Percentiles rank a stretch among this genome's conserved stretches.
These are phyloP conservation scores for Xylariaceae sp. DNA, from an alignment of 2,329 filamentous ascomycete genomes.

Conservation along the genomic window DNA sequence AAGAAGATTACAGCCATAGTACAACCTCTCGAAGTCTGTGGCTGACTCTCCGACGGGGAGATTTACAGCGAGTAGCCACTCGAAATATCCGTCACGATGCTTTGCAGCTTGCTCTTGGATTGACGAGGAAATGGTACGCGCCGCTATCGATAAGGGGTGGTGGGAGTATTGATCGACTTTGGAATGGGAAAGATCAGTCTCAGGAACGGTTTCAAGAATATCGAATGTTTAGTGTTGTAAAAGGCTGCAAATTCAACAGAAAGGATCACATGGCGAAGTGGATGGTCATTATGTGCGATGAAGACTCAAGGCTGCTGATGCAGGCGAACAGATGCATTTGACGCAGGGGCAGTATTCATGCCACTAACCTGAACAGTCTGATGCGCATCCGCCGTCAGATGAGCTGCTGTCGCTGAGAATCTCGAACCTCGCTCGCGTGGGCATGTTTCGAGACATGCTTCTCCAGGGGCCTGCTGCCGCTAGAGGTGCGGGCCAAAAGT, in stretches of 20 bases:
- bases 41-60: background rate
- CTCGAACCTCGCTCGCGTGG: slow-evolving; percentile 17
- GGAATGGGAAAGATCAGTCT: slow-evolving; percentile 16
- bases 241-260: no score
- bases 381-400: no score
- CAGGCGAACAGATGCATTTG: no score
- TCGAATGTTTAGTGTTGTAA: no score
- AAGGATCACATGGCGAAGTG: no score
- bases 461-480: slow-evolving; percentile 8
- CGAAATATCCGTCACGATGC: slow-evolving; percentile 26
- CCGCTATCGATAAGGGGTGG: slow-evolving; percentile 25
- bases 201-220: slow-evolving; percentile 25
- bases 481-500: background rate
- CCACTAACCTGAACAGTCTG: no score
- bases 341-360: no score
- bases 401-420: slow-evolving; percentile 23
- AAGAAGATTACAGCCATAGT: slow-evolving; percentile 51
- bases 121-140: slow-evolving; percentile 23
- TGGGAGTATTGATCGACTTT: slow-evolving; percentile 20
- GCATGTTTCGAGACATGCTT: slow-evolving; percentile 19
- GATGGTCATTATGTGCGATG: no score
- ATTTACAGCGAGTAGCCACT: slow-evolving; percentile 26
- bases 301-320: no score
- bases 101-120: slow-evolving; percentile 25
- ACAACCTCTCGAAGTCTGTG: slow-evolving; percentile 27